Conservation (phyloP, 2,329 filamentous ascomycete genomes). For the Aureobasidium mangrovei region DNA sequence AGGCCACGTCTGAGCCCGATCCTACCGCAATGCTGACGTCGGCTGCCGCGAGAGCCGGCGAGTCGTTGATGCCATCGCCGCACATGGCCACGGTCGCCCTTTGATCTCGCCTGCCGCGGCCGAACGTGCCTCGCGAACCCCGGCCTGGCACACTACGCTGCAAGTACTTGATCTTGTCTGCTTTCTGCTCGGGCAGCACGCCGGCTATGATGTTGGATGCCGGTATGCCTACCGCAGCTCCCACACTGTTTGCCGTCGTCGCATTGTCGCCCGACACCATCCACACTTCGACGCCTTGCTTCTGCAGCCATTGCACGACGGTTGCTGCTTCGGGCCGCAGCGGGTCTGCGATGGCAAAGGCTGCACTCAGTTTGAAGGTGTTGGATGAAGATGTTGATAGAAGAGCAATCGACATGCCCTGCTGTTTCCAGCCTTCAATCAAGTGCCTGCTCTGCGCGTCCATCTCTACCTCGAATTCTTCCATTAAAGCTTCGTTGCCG, state of each 20-base stretch:
- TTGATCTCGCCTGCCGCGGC: slow-evolving; percentile 12
- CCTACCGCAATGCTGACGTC: slow-evolving; percentile 79
- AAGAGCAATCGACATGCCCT: slow-evolving; percentile 35
- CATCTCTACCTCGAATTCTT: slow-evolving; percentile 28
- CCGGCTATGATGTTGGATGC: slow-evolving; percentile 70
- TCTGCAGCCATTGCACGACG: slow-evolving; percentile 45
- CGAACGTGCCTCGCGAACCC: slow-evolving; percentile 1
- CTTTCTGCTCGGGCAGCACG: slow-evolving; percentile 77
- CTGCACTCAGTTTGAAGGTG: slow-evolving; percentile 46
- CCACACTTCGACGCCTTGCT: slow-evolving; percentile 65
- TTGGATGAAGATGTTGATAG: slow-evolving; percentile 16
- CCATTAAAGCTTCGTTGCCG: slow-evolving; percentile 65
- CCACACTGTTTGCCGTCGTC: slow-evolving; percentile 75
- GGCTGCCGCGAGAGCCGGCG: slow-evolving; percentile 67
- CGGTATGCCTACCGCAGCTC: slow-evolving; percentile 64
- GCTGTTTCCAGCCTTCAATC: slow-evolving; percentile 33
- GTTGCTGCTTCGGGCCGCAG: slow-evolving; percentile 60
- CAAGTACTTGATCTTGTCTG: slow-evolving; percentile 53
- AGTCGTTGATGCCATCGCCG: slow-evolving; percentile 81
- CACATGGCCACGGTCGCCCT: slow-evolving; percentile 68
- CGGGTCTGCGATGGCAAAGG: slow-evolving; percentile 72
- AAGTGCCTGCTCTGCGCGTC: slow-evolving; percentile 17
- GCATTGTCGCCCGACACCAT: slow-evolving; percentile 90
- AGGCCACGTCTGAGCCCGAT: slow-evolving; percentile 72
- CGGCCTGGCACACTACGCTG: slow-evolving; percentile 23